Base-by-base conservation (phyloP, 495 filamentous ascomycete genomes). In the Chaetomium fimeti region DNA sequence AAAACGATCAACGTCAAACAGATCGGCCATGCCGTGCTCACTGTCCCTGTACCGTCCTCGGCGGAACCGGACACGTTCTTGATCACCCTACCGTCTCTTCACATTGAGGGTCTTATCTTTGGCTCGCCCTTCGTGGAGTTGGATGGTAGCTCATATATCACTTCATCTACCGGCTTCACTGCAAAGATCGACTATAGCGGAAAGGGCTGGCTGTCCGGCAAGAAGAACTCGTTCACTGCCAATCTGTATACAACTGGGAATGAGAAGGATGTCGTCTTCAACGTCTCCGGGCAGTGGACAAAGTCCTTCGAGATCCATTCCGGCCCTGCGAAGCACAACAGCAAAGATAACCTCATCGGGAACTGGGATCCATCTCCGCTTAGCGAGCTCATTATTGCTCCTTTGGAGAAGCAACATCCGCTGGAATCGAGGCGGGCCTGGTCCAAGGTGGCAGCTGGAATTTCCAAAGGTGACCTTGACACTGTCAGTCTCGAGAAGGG, bases 1-100 rank as follows among this genome's bases (percentile, higher is more conserved):
- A 88, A 89, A 56, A 95, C 93, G 13, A 97, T 98, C 75, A 87
- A 93, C 68, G 88, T 98, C 72, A 95, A 94, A 78, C 93, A 98
- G 81, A 89, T 97, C 75, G 94, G 94, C 60, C 93, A 98, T 70
- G 92, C 93, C n/a, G 77, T 95, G 22, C 84, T 92, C 57, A 87
- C 89, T 29, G 76, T 96, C 60, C 89, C 91, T 54, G 76, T 77
- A 29, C 78, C 82, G 27, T 77, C 77, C 32, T 78, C 80, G 57
- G 81, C 59, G 25, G 71, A 77, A 69, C 76, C 70, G 40, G 92
- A 97, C 72, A 83, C 83, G 64, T 96, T 92, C 75, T 78, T 98
- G 64, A 97, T 98, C 76, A 96, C 92, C 15, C 85, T 98, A 63
- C 94, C 94, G 2, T 87, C 85, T 54, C 87, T 98, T 28, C 93